A percentile compares a stretch with the other conserved stretches of the same genome.
Evolutionary conservation across 352 stramenopile species (phyloP).

Genomic region (Phytophthora chlamydospora): DNA sequence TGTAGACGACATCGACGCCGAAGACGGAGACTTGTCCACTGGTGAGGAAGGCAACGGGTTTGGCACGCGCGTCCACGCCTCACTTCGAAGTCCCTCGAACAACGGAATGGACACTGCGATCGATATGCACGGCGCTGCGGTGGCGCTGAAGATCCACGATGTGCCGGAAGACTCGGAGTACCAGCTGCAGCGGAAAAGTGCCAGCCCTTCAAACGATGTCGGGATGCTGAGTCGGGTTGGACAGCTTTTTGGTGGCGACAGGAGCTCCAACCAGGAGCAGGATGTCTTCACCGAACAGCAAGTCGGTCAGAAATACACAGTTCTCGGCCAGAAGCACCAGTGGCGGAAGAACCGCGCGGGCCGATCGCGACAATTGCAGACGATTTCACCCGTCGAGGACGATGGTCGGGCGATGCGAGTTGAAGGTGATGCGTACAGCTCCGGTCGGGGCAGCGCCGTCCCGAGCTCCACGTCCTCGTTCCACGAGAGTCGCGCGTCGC

Average conservation of each 20-base stretch:
- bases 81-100: constrained; percentile 18
- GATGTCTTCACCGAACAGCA: constrained; percentile 11
- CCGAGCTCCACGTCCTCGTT: constrained; percentile 17
- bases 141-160: constrained; percentile 40
- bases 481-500: constrained; percentile 14
- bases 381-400: constrained; percentile 50
- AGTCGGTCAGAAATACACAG: constrained; percentile 44
- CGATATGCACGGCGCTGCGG: constrained; percentile 18
- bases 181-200: constrained; percentile 40
- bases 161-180: constrained; percentile 27
- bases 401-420: constrained; percentile 21
- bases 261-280: constrained; percentile 50
- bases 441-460: constrained; percentile 21
- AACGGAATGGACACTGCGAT: constrained; percentile 12
- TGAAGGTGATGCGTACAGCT: constrained; percentile 19
- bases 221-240: constrained; percentile 27
- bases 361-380: constrained; percentile 39
- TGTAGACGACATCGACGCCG: constrained; percentile 39
- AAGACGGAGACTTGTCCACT: constrained; percentile 30
- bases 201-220: background rate
- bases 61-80: constrained; percentile 9
- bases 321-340: constrained; percentile 70
- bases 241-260: constrained; percentile 31
- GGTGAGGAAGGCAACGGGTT: constrained; percentile 37
- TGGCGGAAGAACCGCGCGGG: constrained; percentile 56